A percentile compares a stretch with the other conserved stretches of the same genome.
Conservation (phyloP, 805 yeast species). For the Zygosaccharomyces bailii region DNA sequence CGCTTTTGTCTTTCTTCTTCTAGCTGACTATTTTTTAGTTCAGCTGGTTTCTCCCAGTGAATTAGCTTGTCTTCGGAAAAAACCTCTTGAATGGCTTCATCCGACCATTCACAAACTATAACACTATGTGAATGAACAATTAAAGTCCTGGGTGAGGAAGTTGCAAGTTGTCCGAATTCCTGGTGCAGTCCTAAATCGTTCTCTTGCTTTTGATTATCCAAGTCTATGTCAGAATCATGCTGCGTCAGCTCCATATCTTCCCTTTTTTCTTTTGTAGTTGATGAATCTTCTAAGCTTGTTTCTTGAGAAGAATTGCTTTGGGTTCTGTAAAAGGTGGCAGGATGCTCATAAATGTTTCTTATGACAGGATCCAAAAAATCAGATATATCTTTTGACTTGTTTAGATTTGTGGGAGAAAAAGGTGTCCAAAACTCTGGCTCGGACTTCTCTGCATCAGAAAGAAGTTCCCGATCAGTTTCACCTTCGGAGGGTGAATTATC, state of each 20-base stretch:
- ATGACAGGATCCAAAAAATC: conserved; percentile 18
- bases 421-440: conserved; percentile 27
- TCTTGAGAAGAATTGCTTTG: neutral
- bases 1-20: conserved; percentile 42
- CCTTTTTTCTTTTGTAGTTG: neutral
- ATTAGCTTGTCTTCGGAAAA: conserved; percentile 52
- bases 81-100: conserved; percentile 45
- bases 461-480: neutral
- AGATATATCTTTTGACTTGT: conserved; percentile 18
- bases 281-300: neutral
- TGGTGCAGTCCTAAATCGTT: no score
- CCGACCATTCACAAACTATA: conserved; percentile 66
- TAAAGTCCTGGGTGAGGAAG: neutral
- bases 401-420: conserved; percentile 17
- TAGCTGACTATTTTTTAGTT: conserved; percentile 52
- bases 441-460: neutral
- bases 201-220: no score
- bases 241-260: neutral
- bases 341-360: conserved; percentile 28
- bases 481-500: neutral
- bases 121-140: conserved; percentile 38
- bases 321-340: conserved; percentile 1
- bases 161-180: neutral
- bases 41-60: conserved; percentile 54
- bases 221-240: conserved; percentile 3